phyloP scores from a whole-genome alignment of 768 basidiomycete species.

The Agrocybe chaxingu region DNA sequence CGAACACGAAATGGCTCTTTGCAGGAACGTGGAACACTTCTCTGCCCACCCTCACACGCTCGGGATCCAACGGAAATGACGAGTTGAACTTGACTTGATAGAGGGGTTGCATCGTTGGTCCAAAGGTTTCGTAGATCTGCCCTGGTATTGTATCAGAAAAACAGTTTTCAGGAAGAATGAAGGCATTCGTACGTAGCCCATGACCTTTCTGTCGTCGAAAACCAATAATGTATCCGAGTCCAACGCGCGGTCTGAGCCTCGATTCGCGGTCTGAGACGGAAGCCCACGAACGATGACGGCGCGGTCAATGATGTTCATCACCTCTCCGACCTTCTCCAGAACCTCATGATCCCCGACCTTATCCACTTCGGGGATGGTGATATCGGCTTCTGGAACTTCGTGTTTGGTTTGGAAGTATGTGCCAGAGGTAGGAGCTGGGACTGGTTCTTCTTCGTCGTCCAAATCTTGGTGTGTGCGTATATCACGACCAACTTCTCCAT shows the following conservation, averaged over 20 bases:
- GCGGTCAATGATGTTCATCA: constrained; percentile 71
- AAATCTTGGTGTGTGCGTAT: constrained; percentile 25
- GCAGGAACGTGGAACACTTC: constrained; percentile 81
- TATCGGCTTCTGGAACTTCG: constrained; percentile 56
- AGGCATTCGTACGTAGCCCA: constrained; percentile 73
- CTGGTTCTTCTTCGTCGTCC: constrained; percentile 58
- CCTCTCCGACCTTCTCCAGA: constrained; percentile 74
- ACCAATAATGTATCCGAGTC: constrained; percentile 91
- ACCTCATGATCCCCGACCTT: constrained; percentile 61
- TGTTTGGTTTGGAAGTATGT: constrained; percentile 65
- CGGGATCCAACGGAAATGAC: constrained; percentile 55
- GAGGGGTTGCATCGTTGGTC: constrained; percentile 84
- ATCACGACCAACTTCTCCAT: constrained; percentile 4
- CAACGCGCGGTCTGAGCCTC: constrained; percentile 60
- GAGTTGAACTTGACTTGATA: constrained; percentile 85
- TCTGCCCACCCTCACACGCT: constrained; percentile 51
- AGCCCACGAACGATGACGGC: constrained; percentile 72
- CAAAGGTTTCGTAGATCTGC: constrained; percentile 94
- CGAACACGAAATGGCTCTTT: constrained; percentile 81
- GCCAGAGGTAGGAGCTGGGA: constrained; percentile 31
- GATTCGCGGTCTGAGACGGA: constrained; percentile 36
- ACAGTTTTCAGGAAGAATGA: background rate
- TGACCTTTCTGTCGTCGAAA: constrained; percentile 83
- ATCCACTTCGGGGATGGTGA: constrained; percentile 60
- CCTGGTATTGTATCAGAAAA: constrained; percentile 16